phyloP scores from a whole-genome alignment of 257 asterid species.

The Apocynum venetum region DNA sequence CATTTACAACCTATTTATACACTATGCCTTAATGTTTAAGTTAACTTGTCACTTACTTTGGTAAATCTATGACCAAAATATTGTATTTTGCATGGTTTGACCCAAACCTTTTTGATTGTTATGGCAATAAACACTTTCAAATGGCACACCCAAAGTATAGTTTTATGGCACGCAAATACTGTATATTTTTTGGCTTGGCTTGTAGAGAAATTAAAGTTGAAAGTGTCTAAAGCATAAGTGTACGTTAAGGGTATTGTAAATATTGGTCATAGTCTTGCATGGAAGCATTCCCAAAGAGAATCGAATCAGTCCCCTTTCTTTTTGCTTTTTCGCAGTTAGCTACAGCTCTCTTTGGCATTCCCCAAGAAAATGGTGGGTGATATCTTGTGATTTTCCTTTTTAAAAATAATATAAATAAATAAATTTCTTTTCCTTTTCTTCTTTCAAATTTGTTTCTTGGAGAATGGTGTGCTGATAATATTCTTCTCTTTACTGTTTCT shows the following conservation, averaged over 20 bases:
- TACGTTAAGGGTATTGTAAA: slow-evolving; percentile 3
- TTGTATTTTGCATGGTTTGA: not conserved
- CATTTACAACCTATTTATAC: not conserved
- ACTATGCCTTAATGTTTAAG: slow-evolving; percentile 1
- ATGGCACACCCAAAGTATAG: not conserved
- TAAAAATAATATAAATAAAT: no score
- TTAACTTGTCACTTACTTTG: slow-evolving; percentile 1
- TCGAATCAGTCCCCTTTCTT: slow-evolving; percentile 63
- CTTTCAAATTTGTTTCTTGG: slow-evolving; percentile 21
- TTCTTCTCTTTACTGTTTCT: not conserved
- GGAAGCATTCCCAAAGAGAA: slow-evolving; percentile 75
- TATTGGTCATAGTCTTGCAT: slow-evolving; percentile 34
- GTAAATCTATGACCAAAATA: slow-evolving; percentile 1
- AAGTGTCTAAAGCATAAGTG: not conserved
- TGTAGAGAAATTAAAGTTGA: slow-evolving; percentile 7
- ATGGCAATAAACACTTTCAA: not conserved
- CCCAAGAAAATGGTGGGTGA: slow-evolving; percentile 88
- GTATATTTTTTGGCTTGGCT: not conserved
- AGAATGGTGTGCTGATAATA: slow-evolving; percentile 32
- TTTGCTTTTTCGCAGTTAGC: slow-evolving; percentile 75
- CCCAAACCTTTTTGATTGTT: not conserved
- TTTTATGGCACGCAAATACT: not conserved
- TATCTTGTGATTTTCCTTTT: slow-evolving; percentile 14
- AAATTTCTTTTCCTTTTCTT: slow-evolving; percentile 11
- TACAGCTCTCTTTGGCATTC: slow-evolving; percentile 72